Percentiles rank a stretch among this genome's conserved stretches.
phyloP scores from a whole-genome alignment of 139 green algal genomes.

The Haematococcus sp. region DNA sequence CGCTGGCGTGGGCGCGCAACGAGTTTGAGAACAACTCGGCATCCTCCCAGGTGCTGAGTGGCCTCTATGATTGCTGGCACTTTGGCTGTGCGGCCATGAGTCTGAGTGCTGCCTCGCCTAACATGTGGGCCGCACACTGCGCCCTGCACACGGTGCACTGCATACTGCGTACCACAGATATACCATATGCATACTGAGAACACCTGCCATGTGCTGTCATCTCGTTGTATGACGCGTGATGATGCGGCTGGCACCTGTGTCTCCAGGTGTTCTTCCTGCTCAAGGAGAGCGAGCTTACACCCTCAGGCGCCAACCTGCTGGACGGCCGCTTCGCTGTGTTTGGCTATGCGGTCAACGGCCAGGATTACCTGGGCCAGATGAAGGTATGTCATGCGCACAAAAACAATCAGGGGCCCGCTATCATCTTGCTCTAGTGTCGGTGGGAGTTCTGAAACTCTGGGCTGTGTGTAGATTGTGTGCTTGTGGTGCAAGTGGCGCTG shows the following conservation, averaged over 20 bases:
- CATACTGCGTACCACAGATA: too few species aligned
- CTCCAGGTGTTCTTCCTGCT: slow-evolving; percentile 95
- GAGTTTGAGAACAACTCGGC: slow-evolving; percentile 97
- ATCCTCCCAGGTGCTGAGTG: slow-evolving; percentile 53
- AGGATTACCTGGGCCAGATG: slow-evolving; percentile 50
- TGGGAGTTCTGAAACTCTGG: slow-evolving; percentile 15
- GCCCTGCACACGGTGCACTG: too few species aligned
- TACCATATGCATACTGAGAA: too few species aligned
- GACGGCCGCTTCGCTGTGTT: slow-evolving; percentile 97
- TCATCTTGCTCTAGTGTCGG: too few species aligned
- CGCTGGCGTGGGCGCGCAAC: slow-evolving; percentile 86
- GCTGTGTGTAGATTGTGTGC: slow-evolving; percentile 33
- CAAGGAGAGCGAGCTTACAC: slow-evolving; percentile 98
- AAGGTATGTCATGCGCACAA: slow-evolving; percentile 26
- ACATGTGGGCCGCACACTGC: too few species aligned
- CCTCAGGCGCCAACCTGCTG: slow-evolving; percentile 93
- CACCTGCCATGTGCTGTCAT: too few species aligned
- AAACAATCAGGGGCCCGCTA: too few species aligned
- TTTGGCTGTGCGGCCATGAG: neutral
- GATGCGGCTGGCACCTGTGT: neutral
- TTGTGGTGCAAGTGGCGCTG: neutral
- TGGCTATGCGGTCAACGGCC: slow-evolving; percentile 85
- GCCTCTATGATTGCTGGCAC: neutral
- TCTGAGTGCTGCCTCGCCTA: too few species aligned
- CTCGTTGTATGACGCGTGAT: too few species aligned